Evolutionary conservation across 2,329 filamentous ascomycete species (phyloP), one percentile per base, ranked within the genome.

Genomic region (Xylariaceae sp.): DNA sequence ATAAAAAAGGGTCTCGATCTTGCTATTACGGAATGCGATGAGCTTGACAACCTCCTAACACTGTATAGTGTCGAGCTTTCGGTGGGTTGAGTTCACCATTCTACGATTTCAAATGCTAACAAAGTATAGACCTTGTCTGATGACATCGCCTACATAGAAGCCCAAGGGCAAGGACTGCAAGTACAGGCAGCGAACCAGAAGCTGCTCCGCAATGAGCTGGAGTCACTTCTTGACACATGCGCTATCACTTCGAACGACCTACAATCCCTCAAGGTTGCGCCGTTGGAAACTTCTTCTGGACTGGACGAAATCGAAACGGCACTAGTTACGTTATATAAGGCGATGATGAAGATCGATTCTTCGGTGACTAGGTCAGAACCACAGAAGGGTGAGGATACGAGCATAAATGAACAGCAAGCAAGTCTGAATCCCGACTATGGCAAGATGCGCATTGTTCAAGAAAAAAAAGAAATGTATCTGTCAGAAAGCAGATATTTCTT

Each of bases 111-210:
- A 19, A 19, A 53, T 46, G 43, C 68, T 72, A 57, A 71, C 55
- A 7, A n/a, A 3, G 12, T 31, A 29, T 66, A 95, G 87, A 97
- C 91, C 47, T 79, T 99, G 32, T 91, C 91, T 54, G 92, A 97
- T 48, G 94, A 99, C 65, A 95, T 99, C 64, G 86, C 91, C 3
- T 97, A 95, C 68, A 97, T 99, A 61, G 94, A 99, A 74, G 91
- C 94, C 1, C 94, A 99, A 71, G 91, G 90, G 5, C 92, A 99
- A 73, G 94, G 94, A 76, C 76, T 99, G 46, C 94, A 99, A 67
- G 92, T 99, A 5, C 94, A 97, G 72, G 92, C 92, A 26, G 90
- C 94, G 41, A 99, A 99, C 65, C 94, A 99, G 70, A 96, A 96
- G 70, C 80, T 96, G 31, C 80, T 99, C 46, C 90, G 92, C 70